Evolutionary conservation across 78 protist genomes (phyloP).

Genomic region (Chrysochromulina parva): DNA sequence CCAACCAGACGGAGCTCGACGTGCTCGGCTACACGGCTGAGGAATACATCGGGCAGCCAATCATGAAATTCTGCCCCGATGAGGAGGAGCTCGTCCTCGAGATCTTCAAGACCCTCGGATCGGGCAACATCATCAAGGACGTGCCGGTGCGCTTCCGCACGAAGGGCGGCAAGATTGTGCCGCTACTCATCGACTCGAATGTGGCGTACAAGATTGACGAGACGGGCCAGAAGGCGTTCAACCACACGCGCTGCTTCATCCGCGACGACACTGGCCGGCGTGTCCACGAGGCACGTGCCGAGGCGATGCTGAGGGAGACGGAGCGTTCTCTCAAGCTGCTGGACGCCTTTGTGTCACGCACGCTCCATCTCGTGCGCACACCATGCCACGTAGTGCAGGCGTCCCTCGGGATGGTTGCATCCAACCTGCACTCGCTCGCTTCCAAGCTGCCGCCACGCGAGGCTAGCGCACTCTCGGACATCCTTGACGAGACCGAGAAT

Average conservation of each 20-base stretch:
- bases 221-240: slow-evolving; percentile 24
- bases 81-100: slow-evolving; percentile 33
- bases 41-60: slow-evolving; percentile 47
- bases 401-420: too few relatives aligned
- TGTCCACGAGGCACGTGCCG: slow-evolving; percentile 1
- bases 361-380: slow-evolving; percentile 23
- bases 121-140: slow-evolving; percentile 36
- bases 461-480: neutral
- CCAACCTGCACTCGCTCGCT: neutral
- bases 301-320: neutral
- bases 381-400: slow-evolving; percentile 7
- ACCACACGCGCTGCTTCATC: slow-evolving; percentile 53
- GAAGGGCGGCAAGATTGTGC: slow-evolving; percentile 29
- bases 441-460: neutral
- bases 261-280: slow-evolving; percentile 40
- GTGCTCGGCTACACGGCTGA: slow-evolving; percentile 28
- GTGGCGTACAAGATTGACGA: slow-evolving; percentile 17
- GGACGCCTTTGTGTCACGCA: neutral
- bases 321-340: neutral
- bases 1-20: slow-evolving; percentile 38
- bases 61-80: slow-evolving; percentile 51
- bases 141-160: slow-evolving; percentile 52
- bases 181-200: slow-evolving; percentile 47
- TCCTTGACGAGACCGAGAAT: neutral
- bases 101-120: slow-evolving; percentile 40